phyloP scores from a whole-genome alignment of 345 rosid species.

The Carallia brachiata region DNA sequence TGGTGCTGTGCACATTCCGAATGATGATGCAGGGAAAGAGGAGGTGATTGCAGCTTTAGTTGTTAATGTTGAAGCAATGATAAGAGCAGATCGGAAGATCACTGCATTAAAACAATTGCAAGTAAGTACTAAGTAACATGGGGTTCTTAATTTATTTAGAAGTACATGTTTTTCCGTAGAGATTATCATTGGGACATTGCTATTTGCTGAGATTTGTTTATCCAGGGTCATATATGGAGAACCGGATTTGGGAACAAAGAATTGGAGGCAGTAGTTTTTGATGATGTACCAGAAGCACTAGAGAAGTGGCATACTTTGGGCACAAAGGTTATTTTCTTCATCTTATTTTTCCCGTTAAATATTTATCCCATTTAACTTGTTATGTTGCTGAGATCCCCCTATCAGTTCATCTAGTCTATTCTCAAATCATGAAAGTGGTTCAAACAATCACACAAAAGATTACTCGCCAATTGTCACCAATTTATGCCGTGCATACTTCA shows the following conservation, averaged over 20 bases:
- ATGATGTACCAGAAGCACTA: conserved; percentile 77
- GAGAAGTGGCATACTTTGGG: conserved; percentile 84
- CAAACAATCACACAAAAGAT: no score
- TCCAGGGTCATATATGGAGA: conserved; percentile 95
- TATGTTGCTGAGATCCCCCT: background rate
- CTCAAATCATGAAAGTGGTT: no score
- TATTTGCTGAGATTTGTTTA: background rate
- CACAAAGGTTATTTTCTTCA: conserved; percentile 52
- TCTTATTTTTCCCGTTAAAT: background rate
- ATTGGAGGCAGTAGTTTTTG: conserved; percentile 71
- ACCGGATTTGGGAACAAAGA: conserved; percentile 78
- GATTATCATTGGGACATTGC: conserved; percentile 8
- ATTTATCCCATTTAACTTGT: no score
- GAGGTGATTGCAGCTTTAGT: conserved; percentile 79
- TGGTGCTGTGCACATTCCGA: conserved; percentile 67
- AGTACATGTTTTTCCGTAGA: background rate
- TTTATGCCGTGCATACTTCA: no score
- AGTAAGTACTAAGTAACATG: conserved; percentile 34
- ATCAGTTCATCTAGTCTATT: background rate
- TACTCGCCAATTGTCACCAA: no score
- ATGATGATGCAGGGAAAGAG: conserved; percentile 67
- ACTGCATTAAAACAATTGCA: conserved; percentile 92
- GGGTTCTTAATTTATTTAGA: background rate
- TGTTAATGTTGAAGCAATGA: conserved; percentile 84
- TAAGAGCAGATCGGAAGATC: conserved; percentile 87